Evolutionary conservation across 2,329 filamentous ascomycete genomes (phyloP), one percentile per base, ranked within the genome.

Genomic region (Monosporascus sp.): DNA sequence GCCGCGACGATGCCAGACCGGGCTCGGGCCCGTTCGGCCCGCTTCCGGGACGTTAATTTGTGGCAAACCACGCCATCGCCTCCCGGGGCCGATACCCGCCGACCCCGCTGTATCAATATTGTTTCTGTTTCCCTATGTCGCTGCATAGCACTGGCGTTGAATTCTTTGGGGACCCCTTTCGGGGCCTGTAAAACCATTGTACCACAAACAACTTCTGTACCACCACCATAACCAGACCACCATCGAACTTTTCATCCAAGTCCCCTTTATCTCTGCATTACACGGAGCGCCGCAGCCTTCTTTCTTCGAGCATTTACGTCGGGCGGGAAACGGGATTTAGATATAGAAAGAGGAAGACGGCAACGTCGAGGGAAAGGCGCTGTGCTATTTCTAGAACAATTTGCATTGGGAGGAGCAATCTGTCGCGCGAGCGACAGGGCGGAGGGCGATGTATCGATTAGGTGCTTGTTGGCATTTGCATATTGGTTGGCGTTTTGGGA

Each of bases 251-350:
- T 46, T 46, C 25, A 4, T 15, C 43, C 31, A 56, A 35, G 44
- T 61, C 56, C 54, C 54, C 50, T 60, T 58, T 61, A 45, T 63
- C 20, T 54, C 51, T 53, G 60, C 59, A 62, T 62, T 49, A 48
- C 36, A 48, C 35, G 44, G 56, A 20, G 58, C 52, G 54, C 55
- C 54, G 46, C 38, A 56, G 46, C 52, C 51, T 51, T 25, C 17
- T 46, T n/a, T 9, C 48, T 51, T 52, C 54, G 53, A 63, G 57
- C 58, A 60, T 65, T 65, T 61, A 55, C 57, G 55, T 39, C 53
- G 59, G 57, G 62, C 54, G 59, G 57, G 24, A 48, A 60, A 56
- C 37, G 49, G 55, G 49, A 48, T 25, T 17, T 46, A 46, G 43
- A 54, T 18, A 54, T 39, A 39, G 54, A 45, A 59, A 17, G 50